Evolutionary conservation across 1,284 basidiomycete species (phyloP).

Genomic region (Hortiboletus rubellus): DNA sequence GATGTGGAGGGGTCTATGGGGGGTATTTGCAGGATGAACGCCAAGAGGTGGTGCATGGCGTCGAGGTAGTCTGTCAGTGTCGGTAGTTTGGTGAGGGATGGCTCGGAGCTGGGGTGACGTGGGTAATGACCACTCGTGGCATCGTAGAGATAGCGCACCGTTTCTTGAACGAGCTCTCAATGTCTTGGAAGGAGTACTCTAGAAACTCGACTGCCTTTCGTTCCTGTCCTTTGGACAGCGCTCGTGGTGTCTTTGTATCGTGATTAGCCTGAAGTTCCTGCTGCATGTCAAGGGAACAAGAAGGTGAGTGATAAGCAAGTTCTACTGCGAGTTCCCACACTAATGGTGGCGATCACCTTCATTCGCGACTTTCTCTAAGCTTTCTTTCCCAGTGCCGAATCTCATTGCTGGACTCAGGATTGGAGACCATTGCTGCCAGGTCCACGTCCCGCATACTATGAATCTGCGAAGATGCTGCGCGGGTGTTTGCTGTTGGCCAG

Average conservation of each 20-base stretch:
- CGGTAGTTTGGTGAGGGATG: constrained; percentile 43
- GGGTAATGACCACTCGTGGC: neutral
- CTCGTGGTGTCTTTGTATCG: constrained; percentile 1
- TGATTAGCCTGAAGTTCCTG: neutral
- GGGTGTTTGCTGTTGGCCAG: too few relatives aligned
- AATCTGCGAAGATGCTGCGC: too few relatives aligned
- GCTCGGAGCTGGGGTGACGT: constrained; percentile 46
- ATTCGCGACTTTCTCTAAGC: too few relatives aligned
- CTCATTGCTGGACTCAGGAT: too few relatives aligned
- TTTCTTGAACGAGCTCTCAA: constrained; percentile 69
- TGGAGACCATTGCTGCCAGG: too few relatives aligned
- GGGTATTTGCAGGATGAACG: constrained; percentile 67
- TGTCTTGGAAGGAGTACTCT: constrained; percentile 60
- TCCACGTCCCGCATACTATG: too few relatives aligned
- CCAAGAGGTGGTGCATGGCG: constrained; percentile 53
- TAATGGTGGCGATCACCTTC: too few relatives aligned
- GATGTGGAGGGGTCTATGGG: constrained; percentile 66
- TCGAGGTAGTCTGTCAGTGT: constrained; percentile 59
- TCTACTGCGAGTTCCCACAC: too few relatives aligned
- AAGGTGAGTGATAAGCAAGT: constrained; percentile 13
- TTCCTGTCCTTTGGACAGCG: constrained; percentile 56
- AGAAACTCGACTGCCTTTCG: constrained; percentile 60
- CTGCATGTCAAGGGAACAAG: neutral
- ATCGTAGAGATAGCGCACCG: constrained; percentile 45
- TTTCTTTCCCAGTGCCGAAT: too few relatives aligned